Percentiles rank a stretch among this genome's conserved stretches.
phyloP scores from a whole-genome alignment of 495 filamentous ascomycete genomes.

The Aspergillus leporis region DNA sequence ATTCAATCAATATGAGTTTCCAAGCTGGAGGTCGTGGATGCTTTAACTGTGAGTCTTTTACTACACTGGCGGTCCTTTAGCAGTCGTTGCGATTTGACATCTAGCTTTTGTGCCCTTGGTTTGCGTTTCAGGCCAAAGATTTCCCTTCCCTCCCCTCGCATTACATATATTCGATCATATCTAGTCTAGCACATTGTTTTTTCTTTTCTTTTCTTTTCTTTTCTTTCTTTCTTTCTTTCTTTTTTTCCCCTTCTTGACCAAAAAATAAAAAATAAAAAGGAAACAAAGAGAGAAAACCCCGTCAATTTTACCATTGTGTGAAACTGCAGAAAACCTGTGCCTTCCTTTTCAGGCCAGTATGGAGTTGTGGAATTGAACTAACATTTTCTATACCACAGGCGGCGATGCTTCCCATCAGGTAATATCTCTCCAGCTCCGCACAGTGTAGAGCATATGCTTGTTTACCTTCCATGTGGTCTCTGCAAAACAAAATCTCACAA shows the following conservation, averaged over 20 bases:
- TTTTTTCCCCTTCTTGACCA: constrained; percentile 12
- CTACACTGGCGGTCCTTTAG: constrained; percentile 6
- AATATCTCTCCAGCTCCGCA: constrained; percentile 23
- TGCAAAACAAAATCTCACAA: constrained; percentile 22
- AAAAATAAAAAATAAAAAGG: background rate
- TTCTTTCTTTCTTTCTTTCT: background rate
- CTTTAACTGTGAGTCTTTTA: constrained; percentile 73
- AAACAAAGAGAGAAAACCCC: background rate
- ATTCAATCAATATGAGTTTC: constrained; percentile 47
- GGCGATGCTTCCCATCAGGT: constrained; percentile 76
- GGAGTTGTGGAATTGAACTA: constrained; percentile 16
- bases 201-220: background rate
- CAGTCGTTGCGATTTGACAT: constrained; percentile 18
- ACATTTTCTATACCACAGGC: constrained; percentile 48
- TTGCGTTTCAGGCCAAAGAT: background rate
- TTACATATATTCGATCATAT: background rate
- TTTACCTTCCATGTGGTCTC: background rate
- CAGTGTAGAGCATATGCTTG: background rate
- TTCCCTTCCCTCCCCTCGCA: background rate
- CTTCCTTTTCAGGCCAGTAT: background rate
- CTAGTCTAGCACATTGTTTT: too few relatives aligned
- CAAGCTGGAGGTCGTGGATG: constrained; percentile 62
- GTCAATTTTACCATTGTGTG: background rate
- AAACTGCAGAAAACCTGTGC: background rate
- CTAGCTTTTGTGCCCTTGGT: constrained; percentile 5